phyloP scores from a whole-genome alignment of 495 filamentous ascomycete genomes.

The Lepidopterella palustris region DNA sequence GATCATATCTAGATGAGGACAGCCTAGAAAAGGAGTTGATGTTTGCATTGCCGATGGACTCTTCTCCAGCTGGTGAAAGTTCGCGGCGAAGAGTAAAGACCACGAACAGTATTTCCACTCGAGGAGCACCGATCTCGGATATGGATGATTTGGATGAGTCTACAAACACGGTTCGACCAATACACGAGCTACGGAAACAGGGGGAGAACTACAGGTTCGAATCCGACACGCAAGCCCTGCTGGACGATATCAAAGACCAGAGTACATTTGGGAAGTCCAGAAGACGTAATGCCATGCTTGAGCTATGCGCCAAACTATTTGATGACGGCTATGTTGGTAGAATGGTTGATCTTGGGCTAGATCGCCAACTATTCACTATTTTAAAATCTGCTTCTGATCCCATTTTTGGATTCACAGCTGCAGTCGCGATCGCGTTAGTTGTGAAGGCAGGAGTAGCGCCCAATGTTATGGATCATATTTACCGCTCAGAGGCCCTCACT shows the following conservation, averaged over 20 bases:
- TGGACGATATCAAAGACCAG: slow-evolving; percentile 71
- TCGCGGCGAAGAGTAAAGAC: slow-evolving; percentile 3
- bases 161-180: slow-evolving; percentile 55
- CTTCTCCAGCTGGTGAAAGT: background rate
- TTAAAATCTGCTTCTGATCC: slow-evolving; percentile 31
- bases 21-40: slow-evolving; percentile 30
- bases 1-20: slow-evolving; percentile 52
- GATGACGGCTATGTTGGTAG: slow-evolving; percentile 65
- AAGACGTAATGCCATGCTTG: slow-evolving; percentile 52
- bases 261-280: slow-evolving; percentile 41
- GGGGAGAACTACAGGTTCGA: slow-evolving; percentile 78
- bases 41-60: slow-evolving; percentile 21
- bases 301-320: slow-evolving; percentile 49
- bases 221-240: slow-evolving; percentile 70
- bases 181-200: slow-evolving; percentile 83
- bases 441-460: slow-evolving; percentile 45
- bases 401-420: slow-evolving; percentile 53
- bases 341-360: slow-evolving; percentile 69
- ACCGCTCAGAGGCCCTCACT: slow-evolving; percentile 42
- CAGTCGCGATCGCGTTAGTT: slow-evolving; percentile 51
- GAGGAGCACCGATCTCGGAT: slow-evolving; percentile 32
- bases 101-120: background rate
- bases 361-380: slow-evolving; percentile 55
- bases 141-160: slow-evolving; percentile 47
- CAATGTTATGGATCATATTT: slow-evolving; percentile 47